phyloP scores from a whole-genome alignment of 2,329 filamentous ascomycete genomes.

The Claviceps capensis region DNA sequence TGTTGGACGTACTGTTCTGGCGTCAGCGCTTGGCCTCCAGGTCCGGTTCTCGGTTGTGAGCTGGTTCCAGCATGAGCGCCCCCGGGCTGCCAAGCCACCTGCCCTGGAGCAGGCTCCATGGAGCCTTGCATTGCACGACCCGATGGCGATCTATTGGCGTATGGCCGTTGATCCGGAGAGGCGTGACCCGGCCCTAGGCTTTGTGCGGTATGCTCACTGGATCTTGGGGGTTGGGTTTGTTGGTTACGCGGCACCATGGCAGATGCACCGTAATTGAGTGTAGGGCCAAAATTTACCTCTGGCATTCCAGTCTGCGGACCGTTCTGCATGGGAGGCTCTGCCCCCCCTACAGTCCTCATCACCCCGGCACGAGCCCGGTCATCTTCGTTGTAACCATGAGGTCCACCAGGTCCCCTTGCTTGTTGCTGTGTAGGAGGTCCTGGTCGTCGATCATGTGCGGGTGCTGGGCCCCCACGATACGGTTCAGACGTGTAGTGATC shows the following conservation, averaged over 20 bases:
- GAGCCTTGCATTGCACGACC: constrained; percentile 33
- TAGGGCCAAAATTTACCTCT: constrained; percentile 74
- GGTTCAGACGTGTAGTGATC: constrained; percentile 22
- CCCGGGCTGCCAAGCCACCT: constrained; percentile 67
- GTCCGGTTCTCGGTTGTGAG: constrained; percentile 9
- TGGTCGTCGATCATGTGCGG: constrained; percentile 6
- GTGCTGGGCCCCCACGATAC: constrained; percentile 9
- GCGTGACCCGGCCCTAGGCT: constrained; percentile 16
- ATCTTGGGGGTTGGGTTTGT: constrained; percentile 14
- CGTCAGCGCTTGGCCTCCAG: constrained; percentile 38
- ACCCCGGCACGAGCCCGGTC: constrained; percentile 67
- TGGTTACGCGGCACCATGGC: constrained; percentile 17
- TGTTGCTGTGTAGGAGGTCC: constrained; percentile 11
- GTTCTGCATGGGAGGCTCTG: constrained; percentile 15
- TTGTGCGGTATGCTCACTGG: constrained; percentile 6
- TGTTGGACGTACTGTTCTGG: constrained; percentile 78
- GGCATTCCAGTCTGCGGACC: constrained; percentile 45
- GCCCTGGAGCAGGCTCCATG: constrained; percentile 45
- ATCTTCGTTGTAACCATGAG: constrained; percentile 27
- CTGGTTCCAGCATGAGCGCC: constrained; percentile 35
- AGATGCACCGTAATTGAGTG: constrained; percentile 46
- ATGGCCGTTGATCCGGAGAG: constrained; percentile 15
- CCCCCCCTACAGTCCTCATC: constrained; percentile 61
- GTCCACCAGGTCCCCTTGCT: constrained; percentile 38
- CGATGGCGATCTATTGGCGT: constrained; percentile 11